These are phyloP conservation scores for Cajanus cajan DNA, from an alignment of 306 rosid genomes.

Conservation along the genomic window DNA sequence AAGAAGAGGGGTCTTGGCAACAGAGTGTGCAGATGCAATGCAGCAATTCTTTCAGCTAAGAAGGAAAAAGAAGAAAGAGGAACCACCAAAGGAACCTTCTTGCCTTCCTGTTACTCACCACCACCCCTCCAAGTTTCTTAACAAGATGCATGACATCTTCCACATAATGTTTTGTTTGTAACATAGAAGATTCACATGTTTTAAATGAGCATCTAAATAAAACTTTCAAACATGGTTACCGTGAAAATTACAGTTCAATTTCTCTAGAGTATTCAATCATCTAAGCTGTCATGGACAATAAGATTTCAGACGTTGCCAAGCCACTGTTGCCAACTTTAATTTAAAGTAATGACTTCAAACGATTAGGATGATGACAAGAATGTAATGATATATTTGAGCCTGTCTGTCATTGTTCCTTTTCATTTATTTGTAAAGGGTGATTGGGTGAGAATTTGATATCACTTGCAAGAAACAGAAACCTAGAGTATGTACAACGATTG, in stretches of 20 bases:
- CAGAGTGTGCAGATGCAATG: conserved; percentile 84
- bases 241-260: background rate
- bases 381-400: background rate
- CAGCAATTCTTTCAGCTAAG: conserved; percentile 91
- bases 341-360: conserved; percentile 3
- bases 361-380: background rate
- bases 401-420: background rate
- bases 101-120: conserved; percentile 37
- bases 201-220: conserved; percentile 24
- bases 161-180: conserved; percentile 73
- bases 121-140: conserved; percentile 63
- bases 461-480: conserved; percentile 14
- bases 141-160: conserved; percentile 73
- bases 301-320: conserved; percentile 10
- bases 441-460: background rate
- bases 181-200: conserved; percentile 12
- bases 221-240: background rate
- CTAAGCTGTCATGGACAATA: conserved; percentile 7
- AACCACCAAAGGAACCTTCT: conserved; percentile 36
- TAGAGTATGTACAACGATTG: conserved; percentile 28
- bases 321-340: background rate
- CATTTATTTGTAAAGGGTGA: background rate
- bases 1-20: conserved; percentile 69
- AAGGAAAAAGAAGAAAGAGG: conserved; percentile 61
- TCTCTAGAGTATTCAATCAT: conserved; percentile 9